Percentiles rank a stretch among this genome's conserved stretches.
These are phyloP conservation scores for Moesziomyces aphidis DNA, from an alignment of 1,284 basidiomycete genomes.

Conservation along the genomic window DNA sequence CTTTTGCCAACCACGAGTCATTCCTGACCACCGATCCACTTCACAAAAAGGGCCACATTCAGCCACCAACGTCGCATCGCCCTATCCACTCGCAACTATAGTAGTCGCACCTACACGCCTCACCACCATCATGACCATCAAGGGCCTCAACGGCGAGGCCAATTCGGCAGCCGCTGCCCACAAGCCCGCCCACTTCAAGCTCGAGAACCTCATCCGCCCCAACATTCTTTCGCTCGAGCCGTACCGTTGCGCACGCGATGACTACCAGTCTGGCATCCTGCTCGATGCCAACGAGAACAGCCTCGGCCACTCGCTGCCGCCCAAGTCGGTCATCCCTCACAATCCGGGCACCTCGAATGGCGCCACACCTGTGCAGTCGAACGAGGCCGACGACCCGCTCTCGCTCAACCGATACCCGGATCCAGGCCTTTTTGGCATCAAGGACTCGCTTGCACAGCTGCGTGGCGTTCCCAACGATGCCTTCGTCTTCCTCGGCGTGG, in stretches of 20 bases:
- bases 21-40: neutral
- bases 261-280: constrained; percentile 92
- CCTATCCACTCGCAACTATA: neutral
- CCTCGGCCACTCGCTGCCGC: constrained; percentile 84
- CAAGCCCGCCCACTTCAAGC: constrained; percentile 67
- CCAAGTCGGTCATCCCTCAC: constrained; percentile 50
- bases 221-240: constrained; percentile 93
- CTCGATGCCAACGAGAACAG: constrained; percentile 98
- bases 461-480: constrained; percentile 53
- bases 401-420: constrained; percentile 88
- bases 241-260: constrained; percentile 95
- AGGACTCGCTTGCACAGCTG: constrained; percentile 79
- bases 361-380: constrained; percentile 18
- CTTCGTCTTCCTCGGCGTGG: constrained; percentile 93
- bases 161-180: constrained; percentile 38
- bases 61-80: too few species aligned
- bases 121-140: constrained; percentile 38
- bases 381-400: constrained; percentile 59
- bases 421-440: constrained; percentile 83
- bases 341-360: constrained; percentile 19
- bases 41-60: neutral
- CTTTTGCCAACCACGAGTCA: neutral
- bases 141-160: constrained; percentile 39
- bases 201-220: constrained; percentile 77
- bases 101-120: neutral